Evolutionary conservation across 306 rosid species (phyloP).

Genomic region (Abrus precatorius): DNA sequence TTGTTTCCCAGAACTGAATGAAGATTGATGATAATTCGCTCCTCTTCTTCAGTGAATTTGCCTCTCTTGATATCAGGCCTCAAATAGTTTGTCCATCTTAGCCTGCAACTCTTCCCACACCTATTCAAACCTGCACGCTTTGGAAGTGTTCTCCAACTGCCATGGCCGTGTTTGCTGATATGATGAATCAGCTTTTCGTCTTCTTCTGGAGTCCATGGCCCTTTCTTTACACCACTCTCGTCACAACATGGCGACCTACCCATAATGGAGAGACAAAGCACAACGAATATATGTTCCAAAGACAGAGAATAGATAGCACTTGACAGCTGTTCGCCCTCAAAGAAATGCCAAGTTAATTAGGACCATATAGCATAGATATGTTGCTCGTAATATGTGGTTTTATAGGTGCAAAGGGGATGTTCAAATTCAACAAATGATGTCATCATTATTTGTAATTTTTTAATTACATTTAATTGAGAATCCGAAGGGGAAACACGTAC

Average conservation of each 20-base stretch:
- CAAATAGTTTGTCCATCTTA: conserved; percentile 91
- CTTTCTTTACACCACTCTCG: conserved; percentile 78
- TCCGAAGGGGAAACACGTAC: conserved; percentile 39
- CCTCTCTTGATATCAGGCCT: conserved; percentile 96
- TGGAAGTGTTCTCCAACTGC: conserved; percentile 86
- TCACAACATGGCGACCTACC: conserved; percentile 83
- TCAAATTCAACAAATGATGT: conserved; percentile 57
- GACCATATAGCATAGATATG: conserved; percentile 25
- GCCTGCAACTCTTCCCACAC: conserved; percentile 91
- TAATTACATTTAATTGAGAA: conserved; percentile 22
- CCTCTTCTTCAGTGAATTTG: conserved; percentile 78
- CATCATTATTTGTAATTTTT: conserved; percentile 30
- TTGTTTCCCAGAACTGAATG: conserved; percentile 89
- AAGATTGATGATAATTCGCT: conserved; percentile 73
- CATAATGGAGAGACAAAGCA: conserved; percentile 52
- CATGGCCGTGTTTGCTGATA: conserved; percentile 72
- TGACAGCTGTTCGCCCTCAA: neutral
- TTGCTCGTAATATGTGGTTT: conserved; percentile 49
- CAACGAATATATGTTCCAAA: conserved; percentile 19
- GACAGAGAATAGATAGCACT: neutral
- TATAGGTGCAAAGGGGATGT: conserved; percentile 58
- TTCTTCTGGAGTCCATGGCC: conserved; percentile 97
- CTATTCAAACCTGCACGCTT: conserved; percentile 87
- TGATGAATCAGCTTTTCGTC: conserved; percentile 73
- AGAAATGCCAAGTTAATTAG: conserved; percentile 26